Evolutionary conservation across 2,329 filamentous ascomycete species (phyloP), one percentile per base, ranked within the genome.

Genomic region (Podosphaera fusca): DNA sequence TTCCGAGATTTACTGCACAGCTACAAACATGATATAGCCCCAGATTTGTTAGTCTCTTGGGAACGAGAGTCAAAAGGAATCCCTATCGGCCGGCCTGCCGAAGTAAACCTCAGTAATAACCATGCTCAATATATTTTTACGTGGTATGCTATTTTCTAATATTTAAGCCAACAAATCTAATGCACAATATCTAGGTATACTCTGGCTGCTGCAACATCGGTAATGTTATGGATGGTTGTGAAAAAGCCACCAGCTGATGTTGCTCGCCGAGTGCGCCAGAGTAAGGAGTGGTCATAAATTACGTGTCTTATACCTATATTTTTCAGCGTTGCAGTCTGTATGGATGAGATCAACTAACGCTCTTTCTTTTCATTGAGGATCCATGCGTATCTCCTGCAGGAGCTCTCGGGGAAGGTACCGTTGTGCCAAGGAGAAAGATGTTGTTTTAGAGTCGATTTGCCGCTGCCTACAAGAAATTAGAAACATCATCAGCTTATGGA

Each of bases 91-190:
- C 78, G 90, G 67, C 73, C 87, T 5, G 79, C 92, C 3, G 87
- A 94, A 71, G 89, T 98, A 59, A 94, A 94, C 68, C 73, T 98
- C 67, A 80, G 87, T 68, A 98, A 98, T 69, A 96, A 94, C 71
- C 92, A 98, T 70, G 82, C 87, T 61, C 92, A 96, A 74, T 98
- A 98, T 70, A 98, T 98, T 63, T 92, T 95, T 70, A 98, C 92
- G 63, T 98, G 92, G 92, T 96, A 79, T 67, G 81, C 36, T 29
- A 49, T 21, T 31, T 21, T 46, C 33, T 1, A n/a, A 35, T 57
- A 56, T n/a, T 47, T 33, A 50, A 2, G 42, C 14, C 38, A 38
- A 31, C 9, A 5, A 29, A n/a, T 14, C 55, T 56, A 42, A 54
- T 36, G 57, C 52, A 56, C 59, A 33, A 55, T 53, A 30, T 57